Evolutionary conservation across 2,329 filamentous ascomycete species (phyloP).

Genomic region (Colletotrichum sp.): DNA sequence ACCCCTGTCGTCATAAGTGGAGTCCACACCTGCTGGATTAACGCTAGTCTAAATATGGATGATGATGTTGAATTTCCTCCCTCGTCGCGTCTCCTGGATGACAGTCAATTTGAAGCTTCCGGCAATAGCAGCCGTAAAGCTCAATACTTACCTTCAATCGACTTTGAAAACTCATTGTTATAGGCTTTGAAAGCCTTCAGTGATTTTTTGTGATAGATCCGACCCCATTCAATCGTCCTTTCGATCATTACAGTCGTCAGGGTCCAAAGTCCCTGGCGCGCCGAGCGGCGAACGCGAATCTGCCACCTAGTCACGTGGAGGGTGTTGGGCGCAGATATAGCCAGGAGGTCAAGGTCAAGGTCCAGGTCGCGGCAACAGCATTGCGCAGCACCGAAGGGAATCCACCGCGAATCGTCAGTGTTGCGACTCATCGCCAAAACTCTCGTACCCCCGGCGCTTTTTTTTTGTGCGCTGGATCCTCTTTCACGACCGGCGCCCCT

Average conservation of each 20-base stretch:
- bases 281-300: background rate
- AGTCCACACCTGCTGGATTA: background rate
- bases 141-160: background rate
- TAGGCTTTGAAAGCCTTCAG: background rate
- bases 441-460: background rate
- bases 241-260: background rate
- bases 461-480: background rate
- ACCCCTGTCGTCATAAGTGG: background rate
- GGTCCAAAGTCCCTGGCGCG: background rate
- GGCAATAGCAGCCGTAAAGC: background rate
- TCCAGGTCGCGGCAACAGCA: background rate
- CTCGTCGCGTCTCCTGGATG: slow-evolving; percentile 13
- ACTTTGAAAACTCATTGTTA: fast-evolving
- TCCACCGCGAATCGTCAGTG: slow-evolving; percentile 1
- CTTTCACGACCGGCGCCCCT: background rate
- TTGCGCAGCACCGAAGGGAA: background rate
- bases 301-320: background rate
- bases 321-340: background rate
- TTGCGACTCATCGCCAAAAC: background rate
- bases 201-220: background rate
- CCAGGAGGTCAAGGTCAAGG: background rate
- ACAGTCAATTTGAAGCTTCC: background rate
- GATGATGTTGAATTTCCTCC: background rate
- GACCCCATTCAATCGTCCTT: background rate
- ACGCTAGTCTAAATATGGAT: slow-evolving; percentile 4